A percentile compares a stretch with the other conserved stretches of the same genome.
These are phyloP conservation scores for Termitomyces sp. DNA, from an alignment of 768 basidiomycete species.

Conservation along the genomic window DNA sequence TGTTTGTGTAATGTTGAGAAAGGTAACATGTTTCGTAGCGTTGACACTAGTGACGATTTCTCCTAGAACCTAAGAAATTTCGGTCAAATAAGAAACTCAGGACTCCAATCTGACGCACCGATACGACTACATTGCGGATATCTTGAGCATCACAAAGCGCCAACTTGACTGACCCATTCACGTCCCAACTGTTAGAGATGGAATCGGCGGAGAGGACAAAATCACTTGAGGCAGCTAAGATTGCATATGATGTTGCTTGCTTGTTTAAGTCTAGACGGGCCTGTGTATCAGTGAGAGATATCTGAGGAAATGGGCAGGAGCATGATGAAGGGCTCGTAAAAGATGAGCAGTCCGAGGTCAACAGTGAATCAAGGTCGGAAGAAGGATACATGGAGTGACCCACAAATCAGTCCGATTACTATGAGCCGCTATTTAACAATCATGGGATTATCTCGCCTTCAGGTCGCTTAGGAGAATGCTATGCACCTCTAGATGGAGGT, in stretches of 20 bases:
- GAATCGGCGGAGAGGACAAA: constrained; percentile 28
- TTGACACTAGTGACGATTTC: constrained; percentile 34
- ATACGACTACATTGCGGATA: constrained; percentile 42
- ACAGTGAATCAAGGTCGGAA: background rate
- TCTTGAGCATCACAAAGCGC: constrained; percentile 32
- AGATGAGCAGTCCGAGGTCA: constrained; percentile 16
- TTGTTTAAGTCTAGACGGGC: constrained; percentile 7
- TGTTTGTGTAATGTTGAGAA: constrained; percentile 26
- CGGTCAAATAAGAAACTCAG: background rate
- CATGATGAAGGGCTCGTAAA: constrained; percentile 11
- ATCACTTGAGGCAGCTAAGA: constrained; percentile 40
- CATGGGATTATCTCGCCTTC: background rate
- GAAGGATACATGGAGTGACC: constrained; percentile 11
- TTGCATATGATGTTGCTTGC: constrained; percentile 38
- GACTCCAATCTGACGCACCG: constrained; percentile 27
- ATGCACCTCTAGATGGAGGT: background rate
- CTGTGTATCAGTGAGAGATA: background rate
- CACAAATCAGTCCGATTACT: background rate
- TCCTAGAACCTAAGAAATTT: constrained; percentile 25
- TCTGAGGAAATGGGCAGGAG: background rate
- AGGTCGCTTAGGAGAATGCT: background rate
- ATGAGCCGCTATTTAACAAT: background rate
- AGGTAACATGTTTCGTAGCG: constrained; percentile 24
- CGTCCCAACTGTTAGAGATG: constrained; percentile 17
- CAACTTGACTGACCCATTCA: constrained; percentile 27